Conservation (phyloP, 352 stramenopile genomes). For the Phytophthora chlamydospora region DNA sequence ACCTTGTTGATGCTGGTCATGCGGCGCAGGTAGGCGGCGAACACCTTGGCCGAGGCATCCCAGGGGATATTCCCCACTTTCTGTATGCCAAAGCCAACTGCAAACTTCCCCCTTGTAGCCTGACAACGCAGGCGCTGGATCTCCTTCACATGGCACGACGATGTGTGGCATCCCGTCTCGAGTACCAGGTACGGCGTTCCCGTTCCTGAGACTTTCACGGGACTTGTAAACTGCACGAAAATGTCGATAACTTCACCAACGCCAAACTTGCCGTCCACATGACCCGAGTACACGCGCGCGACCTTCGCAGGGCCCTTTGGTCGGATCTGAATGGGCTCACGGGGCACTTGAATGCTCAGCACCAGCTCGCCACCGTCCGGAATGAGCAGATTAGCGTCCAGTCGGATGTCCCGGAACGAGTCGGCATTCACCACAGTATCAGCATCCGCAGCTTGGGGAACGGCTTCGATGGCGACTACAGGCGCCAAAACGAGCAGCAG, state of each 20-base stretch:
- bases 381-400: constrained; percentile 78
- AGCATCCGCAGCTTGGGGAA: constrained; percentile 59
- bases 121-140: constrained; percentile 68
- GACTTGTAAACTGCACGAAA: constrained; percentile 75
- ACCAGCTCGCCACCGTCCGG: constrained; percentile 74
- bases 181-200: constrained; percentile 55
- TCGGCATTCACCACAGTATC: constrained; percentile 53
- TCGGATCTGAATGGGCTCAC: constrained; percentile 57
- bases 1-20: constrained; percentile 75
- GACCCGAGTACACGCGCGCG: constrained; percentile 62
- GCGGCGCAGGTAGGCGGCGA: constrained; percentile 55
- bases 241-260: constrained; percentile 69
- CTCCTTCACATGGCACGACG: constrained; percentile 59
- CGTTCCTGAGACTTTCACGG: constrained; percentile 55
- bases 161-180: constrained; percentile 58
- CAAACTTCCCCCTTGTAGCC: constrained; percentile 70
- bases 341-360: constrained; percentile 66
- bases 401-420: constrained; percentile 53
- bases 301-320: constrained; percentile 65
- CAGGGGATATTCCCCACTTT: constrained; percentile 73
- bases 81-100: constrained; percentile 58
- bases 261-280: constrained; percentile 50
- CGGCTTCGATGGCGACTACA: constrained; percentile 37
- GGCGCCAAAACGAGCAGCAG: not conserved
- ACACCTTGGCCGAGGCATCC: constrained; percentile 49